A percentile compares a stretch with the other conserved stretches of the same genome.
Conservation (phyloP, 2,329 filamentous ascomycete species). For the Macroventuria anomochaeta region DNA sequence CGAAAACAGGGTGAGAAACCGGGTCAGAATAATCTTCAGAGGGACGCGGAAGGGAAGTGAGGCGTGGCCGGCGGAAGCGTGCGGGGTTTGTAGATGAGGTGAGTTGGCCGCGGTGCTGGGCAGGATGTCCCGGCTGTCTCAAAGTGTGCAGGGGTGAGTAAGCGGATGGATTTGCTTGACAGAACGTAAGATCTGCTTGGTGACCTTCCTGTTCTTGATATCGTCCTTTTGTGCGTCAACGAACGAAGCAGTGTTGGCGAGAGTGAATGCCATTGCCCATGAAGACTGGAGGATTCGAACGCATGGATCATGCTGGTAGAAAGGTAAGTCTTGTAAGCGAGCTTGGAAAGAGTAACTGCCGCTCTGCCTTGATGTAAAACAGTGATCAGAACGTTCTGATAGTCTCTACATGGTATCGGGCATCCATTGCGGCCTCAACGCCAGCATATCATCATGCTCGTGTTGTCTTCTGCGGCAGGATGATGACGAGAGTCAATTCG, state of each 20-base stretch:
- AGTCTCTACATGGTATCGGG: constrained; percentile 1
- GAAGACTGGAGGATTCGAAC: not conserved
- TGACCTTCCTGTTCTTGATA: not conserved
- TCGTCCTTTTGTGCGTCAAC: not conserved
- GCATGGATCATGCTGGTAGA: constrained; percentile 15
- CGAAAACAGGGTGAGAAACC: constrained; percentile 1
- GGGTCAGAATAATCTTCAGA: not conserved
- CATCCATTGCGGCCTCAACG: constrained; percentile 7
- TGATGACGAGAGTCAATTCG: not conserved
- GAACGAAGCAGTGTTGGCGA: not conserved
- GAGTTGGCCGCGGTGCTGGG: constrained; percentile 8
- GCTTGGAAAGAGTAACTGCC: not conserved
- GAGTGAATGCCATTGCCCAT: not conserved
- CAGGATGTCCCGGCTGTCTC: constrained; percentile 17
- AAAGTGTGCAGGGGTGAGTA: constrained; percentile 11
- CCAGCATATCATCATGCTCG: not conserved
- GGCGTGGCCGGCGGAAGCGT: constrained; percentile 7
- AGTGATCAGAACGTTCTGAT: not conserved
- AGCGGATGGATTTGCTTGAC: constrained; percentile 2
- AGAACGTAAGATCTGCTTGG: not conserved
- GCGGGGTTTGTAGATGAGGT: constrained; percentile 14
- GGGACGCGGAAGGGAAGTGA: constrained; percentile 6
- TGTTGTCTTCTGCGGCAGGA: not conserved
- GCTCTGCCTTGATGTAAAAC: not conserved
- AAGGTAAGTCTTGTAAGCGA: not conserved